Evolutionary conservation across 2,329 filamentous ascomycete species (phyloP).

Genomic region (Huntiella savannae): DNA sequence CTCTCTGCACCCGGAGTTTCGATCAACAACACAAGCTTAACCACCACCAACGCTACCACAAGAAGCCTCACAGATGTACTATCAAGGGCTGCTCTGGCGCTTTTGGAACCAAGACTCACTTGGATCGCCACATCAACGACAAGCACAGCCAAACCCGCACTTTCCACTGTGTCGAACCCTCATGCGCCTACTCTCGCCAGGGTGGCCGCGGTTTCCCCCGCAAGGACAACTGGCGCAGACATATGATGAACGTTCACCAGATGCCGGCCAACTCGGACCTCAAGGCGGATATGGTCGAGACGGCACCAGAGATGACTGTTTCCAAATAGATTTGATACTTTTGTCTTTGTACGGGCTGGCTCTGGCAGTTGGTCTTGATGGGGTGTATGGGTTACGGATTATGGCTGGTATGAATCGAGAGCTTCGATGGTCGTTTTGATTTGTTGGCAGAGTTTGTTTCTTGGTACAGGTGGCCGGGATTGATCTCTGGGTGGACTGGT

Average conservation of each 20-base stretch:
- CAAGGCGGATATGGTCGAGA: constrained; percentile 14
- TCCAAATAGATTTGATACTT: not conserved
- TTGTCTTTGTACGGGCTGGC: not conserved
- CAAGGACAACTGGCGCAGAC: constrained; percentile 44
- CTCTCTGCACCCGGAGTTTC: constrained; percentile 21
- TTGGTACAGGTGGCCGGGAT: no score
- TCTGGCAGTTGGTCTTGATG: no score
- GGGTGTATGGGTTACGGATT: no score
- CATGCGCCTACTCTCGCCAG: constrained; percentile 35
- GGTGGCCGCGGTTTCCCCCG: constrained; percentile 40
- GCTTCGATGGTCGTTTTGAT: no score
- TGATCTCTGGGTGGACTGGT: no score
- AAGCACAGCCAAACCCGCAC: constrained; percentile 40
- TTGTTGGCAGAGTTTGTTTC: no score
- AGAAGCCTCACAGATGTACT: constrained; percentile 37
- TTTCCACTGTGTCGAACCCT: constrained; percentile 35
- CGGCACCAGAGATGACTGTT: constrained; percentile 4
- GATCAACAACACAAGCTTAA: constrained; percentile 42
- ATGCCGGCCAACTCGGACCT: constrained; percentile 12
- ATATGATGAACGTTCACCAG: constrained; percentile 41
- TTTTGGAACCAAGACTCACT: constrained; percentile 42
- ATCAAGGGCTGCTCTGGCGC: constrained; percentile 33
- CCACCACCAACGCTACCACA: constrained; percentile 42
- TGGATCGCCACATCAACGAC: constrained; percentile 43
- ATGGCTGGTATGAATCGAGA: no score